Conservation (phyloP, 805 yeast genomes). For the Teunomyces gatunensis region DNA sequence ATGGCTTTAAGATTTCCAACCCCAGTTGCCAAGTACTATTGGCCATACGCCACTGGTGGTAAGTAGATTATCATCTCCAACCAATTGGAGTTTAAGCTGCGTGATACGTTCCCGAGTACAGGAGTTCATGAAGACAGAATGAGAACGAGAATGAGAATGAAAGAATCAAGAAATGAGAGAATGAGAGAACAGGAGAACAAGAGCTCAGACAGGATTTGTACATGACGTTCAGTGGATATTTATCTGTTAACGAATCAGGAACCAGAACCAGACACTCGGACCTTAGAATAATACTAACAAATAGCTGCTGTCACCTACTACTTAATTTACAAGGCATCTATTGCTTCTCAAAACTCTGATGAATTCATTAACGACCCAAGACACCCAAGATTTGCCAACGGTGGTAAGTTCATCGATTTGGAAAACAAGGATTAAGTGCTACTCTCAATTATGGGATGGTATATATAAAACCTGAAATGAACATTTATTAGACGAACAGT, state of each 20-base stretch:
- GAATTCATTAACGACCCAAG: constrained; percentile 94
- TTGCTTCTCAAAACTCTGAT: constrained; percentile 64
- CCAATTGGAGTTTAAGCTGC: neutral
- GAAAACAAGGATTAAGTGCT: constrained; percentile 17
- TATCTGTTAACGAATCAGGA: no score
- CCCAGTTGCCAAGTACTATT: constrained; percentile 65
- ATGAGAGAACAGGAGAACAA: no score
- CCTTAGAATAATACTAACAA: constrained; percentile 20
- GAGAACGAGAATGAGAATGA: no score
- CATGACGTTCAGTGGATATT: no score
- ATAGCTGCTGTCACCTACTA: constrained; percentile 62
- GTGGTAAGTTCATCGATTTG: constrained; percentile 42
- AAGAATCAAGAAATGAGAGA: no score
- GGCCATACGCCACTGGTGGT: constrained; percentile 91
- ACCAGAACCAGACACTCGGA: no score
- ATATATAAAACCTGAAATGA: neutral
- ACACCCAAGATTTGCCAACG: constrained; percentile 78
- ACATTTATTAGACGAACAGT: constrained; percentile 1
- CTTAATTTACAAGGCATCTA: constrained; percentile 66
- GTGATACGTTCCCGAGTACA: no score
- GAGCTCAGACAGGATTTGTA: no score
- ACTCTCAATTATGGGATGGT: neutral
- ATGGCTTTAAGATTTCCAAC: constrained; percentile 46
- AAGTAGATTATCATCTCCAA: constrained; percentile 29
- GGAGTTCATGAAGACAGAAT: no score